phyloP scores from a whole-genome alignment of 768 basidiomycete genomes.

The Strobilomyces dryophilus region DNA sequence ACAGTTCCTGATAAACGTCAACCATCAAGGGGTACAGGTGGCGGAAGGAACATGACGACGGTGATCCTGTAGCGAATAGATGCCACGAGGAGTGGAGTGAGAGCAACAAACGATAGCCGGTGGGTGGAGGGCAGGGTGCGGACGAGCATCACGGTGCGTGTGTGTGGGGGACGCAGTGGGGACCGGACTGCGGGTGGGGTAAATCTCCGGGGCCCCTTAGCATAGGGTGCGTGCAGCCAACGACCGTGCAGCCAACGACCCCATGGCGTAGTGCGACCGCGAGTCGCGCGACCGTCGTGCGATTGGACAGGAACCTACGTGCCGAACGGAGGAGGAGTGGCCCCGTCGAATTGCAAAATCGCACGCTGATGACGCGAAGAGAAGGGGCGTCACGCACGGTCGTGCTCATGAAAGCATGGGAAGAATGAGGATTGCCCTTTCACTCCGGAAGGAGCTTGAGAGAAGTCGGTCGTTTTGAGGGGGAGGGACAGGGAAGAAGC shows the following conservation, averaged over 20 bases:
- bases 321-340: slow-evolving; percentile 4
- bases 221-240: not conserved
- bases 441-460: slow-evolving; percentile 24
- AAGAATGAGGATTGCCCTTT: slow-evolving; percentile 12
- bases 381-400: slow-evolving; percentile 2
- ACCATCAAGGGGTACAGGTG: slow-evolving; percentile 4
- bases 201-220: slow-evolving; percentile 7
- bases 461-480: slow-evolving; percentile 9
- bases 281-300: slow-evolving; percentile 1
- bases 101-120: not conserved
- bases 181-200: slow-evolving; percentile 14
- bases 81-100: slow-evolving; percentile 20
- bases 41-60: slow-evolving; percentile 10
- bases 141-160: not conserved
- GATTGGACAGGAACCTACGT: not conserved
- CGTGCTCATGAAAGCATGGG: slow-evolving; percentile 2
- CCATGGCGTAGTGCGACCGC: not conserved
- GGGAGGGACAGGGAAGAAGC: slow-evolving; percentile 15
- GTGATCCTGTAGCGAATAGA: slow-evolving; percentile 3
- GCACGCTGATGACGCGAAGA: slow-evolving; percentile 6
- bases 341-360: slow-evolving; percentile 16
- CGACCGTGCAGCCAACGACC: not conserved
- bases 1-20: slow-evolving; percentile 10
- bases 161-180: not conserved
- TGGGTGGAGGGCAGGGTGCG: not conserved